Evolutionary conservation across 129 eudicot genomes (phyloP).

Genomic region (Flaveria bidentis): DNA sequence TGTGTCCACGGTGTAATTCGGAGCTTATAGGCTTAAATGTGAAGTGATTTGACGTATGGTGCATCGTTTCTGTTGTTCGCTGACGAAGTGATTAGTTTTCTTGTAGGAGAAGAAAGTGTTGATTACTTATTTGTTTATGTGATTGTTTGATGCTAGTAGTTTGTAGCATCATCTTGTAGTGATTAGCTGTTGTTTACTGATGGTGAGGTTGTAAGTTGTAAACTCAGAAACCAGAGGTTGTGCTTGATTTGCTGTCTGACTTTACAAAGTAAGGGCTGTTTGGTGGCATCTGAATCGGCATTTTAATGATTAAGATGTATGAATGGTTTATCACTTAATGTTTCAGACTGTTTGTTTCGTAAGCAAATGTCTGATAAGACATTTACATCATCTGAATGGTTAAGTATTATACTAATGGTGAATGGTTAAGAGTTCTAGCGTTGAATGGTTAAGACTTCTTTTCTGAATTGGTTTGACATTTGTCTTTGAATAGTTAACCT

Average conservation of each 20-base stretch:
- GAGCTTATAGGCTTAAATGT: neutral
- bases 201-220: slow-evolving; percentile 1
- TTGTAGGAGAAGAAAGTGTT: slow-evolving; percentile 24
- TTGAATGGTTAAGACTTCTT: too few relatives aligned
- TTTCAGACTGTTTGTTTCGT: too few relatives aligned
- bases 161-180: neutral
- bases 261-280: neutral
- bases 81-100: slow-evolving; percentile 9
- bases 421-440: too few relatives aligned
- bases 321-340: too few relatives aligned
- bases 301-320: too few relatives aligned
- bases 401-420: too few relatives aligned
- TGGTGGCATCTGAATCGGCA: too few relatives aligned
- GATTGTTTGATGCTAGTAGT: neutral
- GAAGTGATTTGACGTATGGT: neutral
- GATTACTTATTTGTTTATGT: neutral
- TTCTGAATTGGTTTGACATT: too few relatives aligned
- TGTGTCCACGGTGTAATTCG: neutral
- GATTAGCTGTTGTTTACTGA: neutral
- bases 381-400: too few relatives aligned
- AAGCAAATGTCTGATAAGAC: too few relatives aligned
- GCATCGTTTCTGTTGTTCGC: neutral
- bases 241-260: neutral
- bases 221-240: neutral
- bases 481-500: too few relatives aligned